Evolutionary conservation across 2,329 filamentous ascomycete species (phyloP), one percentile per base, ranked within the genome.

Genomic region (Cladosporium phlei): DNA sequence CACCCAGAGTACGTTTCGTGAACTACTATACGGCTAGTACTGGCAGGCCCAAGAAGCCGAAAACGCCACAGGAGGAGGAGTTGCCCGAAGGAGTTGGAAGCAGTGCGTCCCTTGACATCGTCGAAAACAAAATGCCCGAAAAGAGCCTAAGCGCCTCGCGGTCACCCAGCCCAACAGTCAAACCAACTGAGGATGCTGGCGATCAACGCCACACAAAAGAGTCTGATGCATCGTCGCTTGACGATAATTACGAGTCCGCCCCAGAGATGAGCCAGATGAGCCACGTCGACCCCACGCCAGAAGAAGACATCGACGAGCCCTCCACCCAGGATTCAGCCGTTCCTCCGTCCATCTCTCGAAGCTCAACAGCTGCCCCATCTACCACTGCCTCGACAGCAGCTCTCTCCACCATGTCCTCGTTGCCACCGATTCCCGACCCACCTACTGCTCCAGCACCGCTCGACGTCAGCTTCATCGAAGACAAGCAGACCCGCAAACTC

Each of bases 11-110:
- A 9, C 77, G 88, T 12, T 95, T 95, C 58, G 75, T 88, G 48
- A 95, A 95, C 61, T 95, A 95, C 63, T 95, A 91, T 62, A 95
- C 89, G 1, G 78, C 86, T n/a, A 89, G 86, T 54, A 84, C 85
- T 8, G 89, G 89, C 3, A 75, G 80, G 49, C 75, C 76, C 2
- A 89, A 72, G 57, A 69, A 67, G 53, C 63, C 65, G 5, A 69
- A 69, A 49, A 61, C 85, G 55, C 66, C 67, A 11, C 71, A 73
- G 53, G 21, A 47, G 11, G 46, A 37, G 12, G 38, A 47, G 10
- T 14, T 38, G 10, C 44, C 48, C 2, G 45, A 44, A 6, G 38
- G 35, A n/a, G 46, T 48, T 5, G 38, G 38, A 22, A 27, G 24
- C 12, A 19, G 14, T 8, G 43, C 43, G 16, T 38, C 27, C 11